Evolutionary conservation across 139 green algal species (phyloP).

Genomic region (Micromonas pusilla): DNA sequence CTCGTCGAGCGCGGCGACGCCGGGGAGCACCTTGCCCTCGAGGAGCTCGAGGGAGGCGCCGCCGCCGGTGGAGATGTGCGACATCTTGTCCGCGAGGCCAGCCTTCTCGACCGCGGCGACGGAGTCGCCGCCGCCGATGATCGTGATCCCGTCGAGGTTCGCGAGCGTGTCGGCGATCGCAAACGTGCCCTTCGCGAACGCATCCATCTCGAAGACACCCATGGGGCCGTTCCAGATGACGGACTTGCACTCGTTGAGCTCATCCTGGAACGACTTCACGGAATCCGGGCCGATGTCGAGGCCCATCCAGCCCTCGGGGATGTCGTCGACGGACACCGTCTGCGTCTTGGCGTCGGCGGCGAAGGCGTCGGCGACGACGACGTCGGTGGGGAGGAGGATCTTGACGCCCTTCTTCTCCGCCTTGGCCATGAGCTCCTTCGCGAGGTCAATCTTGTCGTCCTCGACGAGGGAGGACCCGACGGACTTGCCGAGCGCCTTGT

Average conservation of each 20-base stretch:
- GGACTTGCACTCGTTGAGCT: slow-evolving; percentile 84
- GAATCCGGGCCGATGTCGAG: slow-evolving; percentile 92
- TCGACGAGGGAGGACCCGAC: slow-evolving; percentile 92
- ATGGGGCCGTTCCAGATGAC: slow-evolving; percentile 98
- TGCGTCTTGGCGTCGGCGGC: slow-evolving; percentile 77
- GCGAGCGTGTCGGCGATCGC: slow-evolving; percentile 83
- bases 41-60: slow-evolving; percentile 96
- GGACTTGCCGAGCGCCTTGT: slow-evolving; percentile 73
- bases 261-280: slow-evolving; percentile 72
- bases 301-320: slow-evolving; percentile 98
- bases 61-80: slow-evolving; percentile 82
- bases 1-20: slow-evolving; percentile 89
- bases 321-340: slow-evolving; percentile 64
- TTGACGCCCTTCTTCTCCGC: slow-evolving; percentile 74
- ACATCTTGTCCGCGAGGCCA: slow-evolving; percentile 76
- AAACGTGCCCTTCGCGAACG: slow-evolving; percentile 85
- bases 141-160: slow-evolving; percentile 77
- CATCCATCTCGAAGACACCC: slow-evolving; percentile 96
- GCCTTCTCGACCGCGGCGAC: slow-evolving; percentile 98
- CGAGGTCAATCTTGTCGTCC: slow-evolving; percentile 97
- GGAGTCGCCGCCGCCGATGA: slow-evolving; percentile 97
- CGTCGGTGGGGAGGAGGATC: slow-evolving; percentile 91
- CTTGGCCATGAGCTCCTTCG: slow-evolving; percentile 79
- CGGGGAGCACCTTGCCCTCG: slow-evolving; percentile 97
- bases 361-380: slow-evolving; percentile 95